Conservation (phyloP, 805 yeast species). For the Candida patagonica region DNA sequence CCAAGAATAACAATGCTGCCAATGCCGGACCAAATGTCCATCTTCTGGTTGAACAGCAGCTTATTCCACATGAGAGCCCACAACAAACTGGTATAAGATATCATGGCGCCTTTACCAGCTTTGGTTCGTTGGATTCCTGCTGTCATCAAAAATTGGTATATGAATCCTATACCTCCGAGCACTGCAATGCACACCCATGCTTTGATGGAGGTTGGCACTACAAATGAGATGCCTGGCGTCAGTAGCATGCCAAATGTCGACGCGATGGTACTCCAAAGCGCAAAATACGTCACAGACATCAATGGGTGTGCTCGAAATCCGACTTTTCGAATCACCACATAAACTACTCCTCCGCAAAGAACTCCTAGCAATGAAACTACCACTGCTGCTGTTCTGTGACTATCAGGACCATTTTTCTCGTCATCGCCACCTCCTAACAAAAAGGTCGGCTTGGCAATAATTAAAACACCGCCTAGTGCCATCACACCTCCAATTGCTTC, state of each 20-base stretch:
- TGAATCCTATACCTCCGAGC: constrained; percentile 71
- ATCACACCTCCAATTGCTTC: constrained; percentile 63
- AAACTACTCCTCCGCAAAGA: constrained; percentile 59
- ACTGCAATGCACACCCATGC: constrained; percentile 59
- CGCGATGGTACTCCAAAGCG: constrained; percentile 48
- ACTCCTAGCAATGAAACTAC: constrained; percentile 58
- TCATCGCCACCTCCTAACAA: constrained; percentile 40
- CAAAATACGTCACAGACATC: constrained; percentile 67
- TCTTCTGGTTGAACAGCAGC: constrained; percentile 61
- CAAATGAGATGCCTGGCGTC: constrained; percentile 51
- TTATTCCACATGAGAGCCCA: constrained; percentile 74
- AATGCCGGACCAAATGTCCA: constrained; percentile 54
- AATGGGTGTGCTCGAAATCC: constrained; percentile 76
- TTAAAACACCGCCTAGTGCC: constrained; percentile 65
- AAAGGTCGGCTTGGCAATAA: constrained; percentile 75
- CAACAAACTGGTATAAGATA: constrained; percentile 67
- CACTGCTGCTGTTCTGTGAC: constrained; percentile 48
- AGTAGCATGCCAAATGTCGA: constrained; percentile 44
- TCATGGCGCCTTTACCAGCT: constrained; percentile 68
- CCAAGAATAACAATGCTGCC: constrained; percentile 64
- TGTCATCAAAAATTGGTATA: constrained; percentile 70
- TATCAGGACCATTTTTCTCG: background rate
- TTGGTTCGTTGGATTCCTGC: constrained; percentile 75
- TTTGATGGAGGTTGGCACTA: constrained; percentile 45
- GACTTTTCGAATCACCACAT: constrained; percentile 61